Evolutionary conservation across 257 asterid species (phyloP), one percentile per base, ranked within the genome.

Genomic region (Scutellaria barbata): DNA sequence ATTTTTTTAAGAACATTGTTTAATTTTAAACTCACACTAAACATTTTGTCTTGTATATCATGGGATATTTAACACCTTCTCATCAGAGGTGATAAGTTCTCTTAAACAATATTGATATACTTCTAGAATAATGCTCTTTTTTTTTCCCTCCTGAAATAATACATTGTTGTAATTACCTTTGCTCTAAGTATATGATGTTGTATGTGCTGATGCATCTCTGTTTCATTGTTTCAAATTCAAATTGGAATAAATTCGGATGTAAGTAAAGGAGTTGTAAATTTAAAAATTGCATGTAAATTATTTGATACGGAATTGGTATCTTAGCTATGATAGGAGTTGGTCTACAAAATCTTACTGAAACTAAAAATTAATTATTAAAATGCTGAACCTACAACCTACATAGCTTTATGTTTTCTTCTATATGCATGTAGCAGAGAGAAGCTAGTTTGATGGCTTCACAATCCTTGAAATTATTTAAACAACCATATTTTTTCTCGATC

Each of bases 141-240:
- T 75, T n/a, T n/a, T n/a, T n/a, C n/a, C n/a, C n/a, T 33, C 22
- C 35, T 54, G 41, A 22, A 30, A 17, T 61, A 30, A 41, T 63
- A 30, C 51, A 43, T 54, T 35, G 20, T 54, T 33, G 35, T 0
- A 42, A 18, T 43, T 67, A 33, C 52, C 13, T 64, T 53, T 57
- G 41, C 42, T 56, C 13, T 53, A 8, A 48, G 58, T 57, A 25
- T 42, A 5, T 39, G 57, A 10, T n/a, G 47, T 22, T 43, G 39
- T n/a, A 2, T 16, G 12, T 40, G 14, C 20, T 8, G 52, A 68
- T 68, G 68, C 41, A 63, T 70, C 20, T 30, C 64, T 62, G 41
- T 57, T 35, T 54, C 8, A n/a, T 33, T 43, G 41, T 62, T 67
- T 39, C n/a, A 43, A 30, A 18, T 1, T 16, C 41, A 50, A 71